phyloP scores from a whole-genome alignment of 768 basidiomycete species.

The Mycena capillaripes region DNA sequence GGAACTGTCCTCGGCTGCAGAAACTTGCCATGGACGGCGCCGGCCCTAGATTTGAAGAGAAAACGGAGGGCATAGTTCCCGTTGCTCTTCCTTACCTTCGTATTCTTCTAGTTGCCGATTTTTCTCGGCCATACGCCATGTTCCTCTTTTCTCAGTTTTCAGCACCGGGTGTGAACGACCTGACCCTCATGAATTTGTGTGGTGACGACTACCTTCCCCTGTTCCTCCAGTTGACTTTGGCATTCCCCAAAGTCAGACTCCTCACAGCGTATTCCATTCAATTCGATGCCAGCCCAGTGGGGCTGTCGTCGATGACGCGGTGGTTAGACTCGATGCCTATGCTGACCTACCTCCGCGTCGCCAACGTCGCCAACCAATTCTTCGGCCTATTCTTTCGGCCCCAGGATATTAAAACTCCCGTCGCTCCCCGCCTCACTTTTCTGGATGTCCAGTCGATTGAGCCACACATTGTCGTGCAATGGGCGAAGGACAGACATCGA shows the following conservation, averaged over 20 bases:
- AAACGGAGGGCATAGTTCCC: conserved; percentile 46
- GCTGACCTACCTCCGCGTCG: conserved; percentile 48
- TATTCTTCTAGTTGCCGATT: conserved; percentile 69
- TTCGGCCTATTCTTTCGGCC: conserved; percentile 62
- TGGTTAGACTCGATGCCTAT: conserved; percentile 39
- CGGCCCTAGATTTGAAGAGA: conserved; percentile 60
- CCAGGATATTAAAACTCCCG: conserved; percentile 35
- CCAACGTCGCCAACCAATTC: conserved; percentile 56
- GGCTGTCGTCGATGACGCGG: conserved; percentile 51
- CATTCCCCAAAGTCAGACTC: conserved; percentile 66
- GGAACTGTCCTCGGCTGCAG: conserved; percentile 60
- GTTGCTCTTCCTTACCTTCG: conserved; percentile 64
- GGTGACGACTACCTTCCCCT: conserved; percentile 67
- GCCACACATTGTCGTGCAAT: conserved; percentile 47
- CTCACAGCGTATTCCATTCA: conserved; percentile 67
- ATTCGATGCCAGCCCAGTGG: conserved; percentile 42
- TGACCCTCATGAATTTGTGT: conserved; percentile 69
- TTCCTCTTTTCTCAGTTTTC: conserved; percentile 63
- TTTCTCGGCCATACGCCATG: conserved; percentile 61
- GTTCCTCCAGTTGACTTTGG: conserved; percentile 59
- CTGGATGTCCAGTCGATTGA: conserved; percentile 62
- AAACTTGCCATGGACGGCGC: conserved; percentile 75
- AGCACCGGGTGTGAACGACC: conserved; percentile 68
- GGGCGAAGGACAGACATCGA: conserved; percentile 51
- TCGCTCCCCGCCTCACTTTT: conserved; percentile 61